Base-by-base conservation (phyloP, 1,139 yeast genomes). In the Yamadazyma triangularis region DNA sequence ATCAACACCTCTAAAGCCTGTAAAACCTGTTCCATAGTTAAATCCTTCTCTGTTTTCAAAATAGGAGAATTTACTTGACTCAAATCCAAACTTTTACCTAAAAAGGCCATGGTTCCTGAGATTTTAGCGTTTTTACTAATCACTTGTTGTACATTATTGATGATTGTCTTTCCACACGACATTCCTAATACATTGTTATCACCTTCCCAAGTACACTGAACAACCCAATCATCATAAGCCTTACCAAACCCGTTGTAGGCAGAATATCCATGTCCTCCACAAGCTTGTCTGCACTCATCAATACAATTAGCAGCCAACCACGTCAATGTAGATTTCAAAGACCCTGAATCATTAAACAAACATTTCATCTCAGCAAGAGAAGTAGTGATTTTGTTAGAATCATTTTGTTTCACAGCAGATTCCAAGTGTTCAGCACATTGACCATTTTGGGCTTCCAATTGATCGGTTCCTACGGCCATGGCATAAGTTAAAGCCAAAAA, bases 191-290 rank as follows among this genome's bases (percentile, higher is more conserved):
- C 70, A 33, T 57, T 66, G 53, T 67, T 67, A 53, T 67, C 73
- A 51, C 73, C 73, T 53, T 67, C 73, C 73, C 73, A 67, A 33
- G 73, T 67, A 53, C 73, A 66, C 49, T 65, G 72, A 29, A 67
- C 73, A 27, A 60, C 72, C 71, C 72, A 67, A 50, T 67, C 73
- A 40, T 63, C 59, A 53, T 56, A 66, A 23, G 70, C 64, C 48
- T 55, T 64, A 34, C 73, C 73, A 40, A 67, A 67, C 30, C 71
- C 72, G 44, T 55, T 56, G 55, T 67, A 67, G 22, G 65, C 44
- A 13, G 72, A 64, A 56, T 67, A 67, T 34, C 73, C 73, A 49
- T 66, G 73, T 34, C 73, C 73, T 50, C 73, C 73, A 53, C 73
- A 67, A 8, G 72, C 53, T 51, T 67, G 73, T 58, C 73, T 60